Conservation (phyloP, 2,329 filamentous ascomycete species). For the Sclerotinia sclerotiorum region DNA sequence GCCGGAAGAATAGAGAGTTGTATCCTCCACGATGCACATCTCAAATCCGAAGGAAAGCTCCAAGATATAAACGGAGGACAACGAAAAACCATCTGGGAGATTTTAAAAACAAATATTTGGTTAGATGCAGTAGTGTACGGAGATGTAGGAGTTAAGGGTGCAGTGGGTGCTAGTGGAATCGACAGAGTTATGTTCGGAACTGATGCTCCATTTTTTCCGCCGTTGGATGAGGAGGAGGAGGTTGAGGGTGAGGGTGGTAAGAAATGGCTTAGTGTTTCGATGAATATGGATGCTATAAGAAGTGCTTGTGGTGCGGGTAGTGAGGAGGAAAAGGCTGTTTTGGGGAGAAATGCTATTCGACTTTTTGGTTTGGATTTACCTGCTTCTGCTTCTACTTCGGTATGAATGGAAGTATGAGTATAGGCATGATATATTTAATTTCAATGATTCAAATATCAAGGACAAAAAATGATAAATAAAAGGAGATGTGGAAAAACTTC, state of each 20-base stretch:
- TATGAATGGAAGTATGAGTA: not conserved
- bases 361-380: slow-evolving; percentile 45
- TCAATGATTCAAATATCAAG: not conserved
- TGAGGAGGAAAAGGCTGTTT: slow-evolving; percentile 51
- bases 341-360: slow-evolving; percentile 59
- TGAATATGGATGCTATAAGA: slow-evolving; percentile 57
- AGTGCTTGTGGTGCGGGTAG: slow-evolving; percentile 50
- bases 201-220: slow-evolving; percentile 84
- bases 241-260: slow-evolving; percentile 44
- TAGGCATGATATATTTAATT: not conserved
- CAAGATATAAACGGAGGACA: slow-evolving; percentile 36
- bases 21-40: slow-evolving; percentile 75
- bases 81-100: slow-evolving; percentile 60
- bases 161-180: slow-evolving; percentile 64
- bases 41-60: slow-evolving; percentile 62
- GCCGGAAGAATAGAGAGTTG: slow-evolving; percentile 88
- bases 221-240: slow-evolving; percentile 58
- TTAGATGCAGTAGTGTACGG: slow-evolving; percentile 86
- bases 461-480: not conserved
- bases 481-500: no score
- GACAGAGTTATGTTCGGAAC: slow-evolving; percentile 79
- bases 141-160: slow-evolving; percentile 69
- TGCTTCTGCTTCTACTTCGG: not conserved
- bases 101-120: slow-evolving; percentile 74
- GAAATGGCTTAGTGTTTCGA: slow-evolving; percentile 68